Base-by-base conservation (phyloP, 2,329 filamentous ascomycete genomes). In the Truncatella angustata region DNA sequence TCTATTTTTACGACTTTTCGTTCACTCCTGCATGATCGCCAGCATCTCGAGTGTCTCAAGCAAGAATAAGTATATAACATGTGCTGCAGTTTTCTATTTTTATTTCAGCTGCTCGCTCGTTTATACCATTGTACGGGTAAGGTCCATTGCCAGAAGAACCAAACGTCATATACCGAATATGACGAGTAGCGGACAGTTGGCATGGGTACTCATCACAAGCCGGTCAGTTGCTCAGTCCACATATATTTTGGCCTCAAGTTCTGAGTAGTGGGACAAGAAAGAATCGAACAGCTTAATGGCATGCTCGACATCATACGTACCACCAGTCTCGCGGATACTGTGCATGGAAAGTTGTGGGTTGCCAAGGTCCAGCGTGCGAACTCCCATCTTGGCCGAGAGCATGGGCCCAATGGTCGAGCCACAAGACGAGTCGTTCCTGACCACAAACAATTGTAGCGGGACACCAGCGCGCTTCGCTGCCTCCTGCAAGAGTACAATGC, bases 331-430 rank as follows among this genome's bases (percentile, higher is more conserved):
- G 50, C 94, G 85, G 65, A 97, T 97, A 66, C 89, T 94, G 73
- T 97, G 93, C 94, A 97, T 97, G 67, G 88, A 91, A 58, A 97
- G 77, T 75, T 97, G 93, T 24, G 93, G 87, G 72, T 97, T 97
- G 9, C 93, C 93, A 52, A 97, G 73, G 72, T 99, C 94, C 40
- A 99, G 78, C 2, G 94, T 97, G 56, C 94, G 80, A 50, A 91
- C 85, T 52, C 94, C 94, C 62, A 97, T 76, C 54, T 87, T 87
- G 21, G 93, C 91, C 50, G 88, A 89, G 42, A 97, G 78, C 86
- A 97, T 97, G n/a, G 94, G 94, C 0, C 94, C 94, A 65, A 99
- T 99, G 32, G 94, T 99, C 74, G 90, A 93, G 51, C 94, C 94
- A 70, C 94, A 99, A 49, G 88, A 85, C 4, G 88, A 94, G 69